These are phyloP conservation scores for Mollisia scopiformis DNA, from an alignment of 2,329 filamentous ascomycete genomes.

Conservation along the genomic window DNA sequence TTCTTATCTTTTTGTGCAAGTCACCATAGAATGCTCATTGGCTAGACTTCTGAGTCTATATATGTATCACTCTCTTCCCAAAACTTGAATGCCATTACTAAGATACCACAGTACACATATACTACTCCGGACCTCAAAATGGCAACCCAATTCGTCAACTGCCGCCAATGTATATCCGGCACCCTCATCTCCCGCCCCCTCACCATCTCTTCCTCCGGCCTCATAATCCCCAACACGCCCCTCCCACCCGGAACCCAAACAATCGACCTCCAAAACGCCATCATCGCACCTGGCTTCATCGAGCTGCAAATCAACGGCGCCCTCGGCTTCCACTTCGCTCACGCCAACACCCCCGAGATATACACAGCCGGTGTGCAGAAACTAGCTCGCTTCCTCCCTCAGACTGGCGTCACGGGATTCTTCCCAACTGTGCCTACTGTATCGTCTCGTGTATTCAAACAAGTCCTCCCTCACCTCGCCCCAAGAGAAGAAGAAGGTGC, in stretches of 20 bases:
- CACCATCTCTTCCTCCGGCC: constrained; percentile 25
- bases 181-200: constrained; percentile 22
- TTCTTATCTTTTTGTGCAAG: no score
- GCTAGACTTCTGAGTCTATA: background rate
- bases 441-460: constrained; percentile 44
- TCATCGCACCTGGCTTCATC: constrained; percentile 57
- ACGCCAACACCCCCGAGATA: constrained; percentile 41
- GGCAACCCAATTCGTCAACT: constrained; percentile 31
- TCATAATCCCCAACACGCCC: constrained; percentile 32
- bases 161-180: constrained; percentile 29
- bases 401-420: constrained; percentile 55
- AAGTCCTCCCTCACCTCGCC: constrained; percentile 47
- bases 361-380: constrained; percentile 48
- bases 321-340: constrained; percentile 55
- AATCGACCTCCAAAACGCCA: constrained; percentile 48
- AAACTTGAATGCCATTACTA: background rate
- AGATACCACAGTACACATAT: background rate
- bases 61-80: background rate
- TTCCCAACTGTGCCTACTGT: constrained; percentile 58
- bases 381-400: constrained; percentile 51
- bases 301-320: constrained; percentile 56
- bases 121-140: background rate
- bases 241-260: constrained; percentile 20
- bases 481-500: constrained; percentile 45
- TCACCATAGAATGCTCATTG: background rate